Evolutionary conservation across 345 rosid species (phyloP).

Genomic region (Arabis alpina): DNA sequence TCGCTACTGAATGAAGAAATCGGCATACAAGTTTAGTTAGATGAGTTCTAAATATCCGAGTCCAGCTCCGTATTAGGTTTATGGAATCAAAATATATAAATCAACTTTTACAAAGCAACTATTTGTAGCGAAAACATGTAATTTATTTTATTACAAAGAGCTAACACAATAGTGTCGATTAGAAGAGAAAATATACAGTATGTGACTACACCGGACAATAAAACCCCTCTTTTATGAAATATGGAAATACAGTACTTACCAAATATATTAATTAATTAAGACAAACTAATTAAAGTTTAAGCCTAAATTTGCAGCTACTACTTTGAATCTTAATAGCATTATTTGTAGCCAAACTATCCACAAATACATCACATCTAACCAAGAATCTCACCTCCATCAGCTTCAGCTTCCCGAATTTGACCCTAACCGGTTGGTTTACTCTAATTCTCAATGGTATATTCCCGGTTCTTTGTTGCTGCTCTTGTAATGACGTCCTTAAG

Average conservation of each 20-base stretch:
- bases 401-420: slow-evolving; percentile 76
- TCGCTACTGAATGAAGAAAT: too few species aligned
- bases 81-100: too few species aligned
- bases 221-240: background rate
- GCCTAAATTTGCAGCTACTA: slow-evolving; percentile 66
- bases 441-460: slow-evolving; percentile 53
- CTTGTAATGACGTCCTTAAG: slow-evolving; percentile 35
- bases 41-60: too few species aligned
- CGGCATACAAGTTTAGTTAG: too few species aligned
- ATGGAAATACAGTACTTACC: background rate
- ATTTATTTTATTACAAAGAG: slow-evolving; percentile 13
- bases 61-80: too few species aligned
- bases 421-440: slow-evolving; percentile 78
- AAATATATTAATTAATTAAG: slow-evolving; percentile 2
- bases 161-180: background rate
- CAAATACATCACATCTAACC: slow-evolving; percentile 62
- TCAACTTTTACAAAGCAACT: too few species aligned
- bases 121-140: too few species aligned
- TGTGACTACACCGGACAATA: too few species aligned
- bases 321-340: slow-evolving; percentile 54
- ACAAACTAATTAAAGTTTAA: slow-evolving; percentile 50
- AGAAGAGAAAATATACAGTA: too few species aligned
- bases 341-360: slow-evolving; percentile 52
- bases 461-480: slow-evolving; percentile 38
- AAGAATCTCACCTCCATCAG: slow-evolving; percentile 60